Evolutionary conservation across 306 rosid genomes (phyloP).

Genomic region (Casuarina equisetifolia): DNA sequence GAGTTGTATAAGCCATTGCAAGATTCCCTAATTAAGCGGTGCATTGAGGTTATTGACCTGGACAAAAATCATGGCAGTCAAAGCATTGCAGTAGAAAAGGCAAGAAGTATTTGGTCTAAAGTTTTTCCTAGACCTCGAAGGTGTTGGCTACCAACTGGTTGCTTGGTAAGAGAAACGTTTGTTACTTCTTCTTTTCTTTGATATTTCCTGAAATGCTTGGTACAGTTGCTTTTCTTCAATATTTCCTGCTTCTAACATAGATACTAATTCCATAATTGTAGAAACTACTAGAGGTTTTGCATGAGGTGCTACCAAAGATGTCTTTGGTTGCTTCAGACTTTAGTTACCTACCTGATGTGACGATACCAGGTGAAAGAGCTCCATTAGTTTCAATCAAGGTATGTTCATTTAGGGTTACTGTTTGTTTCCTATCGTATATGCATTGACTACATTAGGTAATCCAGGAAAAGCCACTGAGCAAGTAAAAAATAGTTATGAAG

Average conservation of each 20-base stretch:
- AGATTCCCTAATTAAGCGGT: slow-evolving; percentile 70
- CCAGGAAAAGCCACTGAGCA: background rate
- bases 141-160: slow-evolving; percentile 97
- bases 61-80: slow-evolving; percentile 41
- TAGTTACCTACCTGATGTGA: slow-evolving; percentile 88
- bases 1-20: slow-evolving; percentile 81
- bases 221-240: slow-evolving; percentile 13
- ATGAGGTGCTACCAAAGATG: slow-evolving; percentile 90
- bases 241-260: slow-evolving; percentile 22
- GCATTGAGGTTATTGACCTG: slow-evolving; percentile 63
- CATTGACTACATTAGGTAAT: background rate
- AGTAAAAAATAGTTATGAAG: background rate
- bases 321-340: slow-evolving; percentile 94
- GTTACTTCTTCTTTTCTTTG: slow-evolving; percentile 12
- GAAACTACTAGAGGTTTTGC: slow-evolving; percentile 86
- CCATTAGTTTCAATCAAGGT: slow-evolving; percentile 95
- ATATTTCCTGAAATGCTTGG: slow-evolving; percentile 16
- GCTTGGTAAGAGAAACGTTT: slow-evolving; percentile 65
- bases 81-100: slow-evolving; percentile 39
- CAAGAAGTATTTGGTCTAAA: slow-evolving; percentile 81
- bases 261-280: slow-evolving; percentile 35
- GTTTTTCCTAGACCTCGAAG: slow-evolving; percentile 76
- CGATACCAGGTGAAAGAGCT: slow-evolving; percentile 87
- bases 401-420: slow-evolving; percentile 17
- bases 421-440: background rate